Evolutionary conservation across 331 rosid genomes (phyloP).

Genomic region (Quercus phellos): DNA sequence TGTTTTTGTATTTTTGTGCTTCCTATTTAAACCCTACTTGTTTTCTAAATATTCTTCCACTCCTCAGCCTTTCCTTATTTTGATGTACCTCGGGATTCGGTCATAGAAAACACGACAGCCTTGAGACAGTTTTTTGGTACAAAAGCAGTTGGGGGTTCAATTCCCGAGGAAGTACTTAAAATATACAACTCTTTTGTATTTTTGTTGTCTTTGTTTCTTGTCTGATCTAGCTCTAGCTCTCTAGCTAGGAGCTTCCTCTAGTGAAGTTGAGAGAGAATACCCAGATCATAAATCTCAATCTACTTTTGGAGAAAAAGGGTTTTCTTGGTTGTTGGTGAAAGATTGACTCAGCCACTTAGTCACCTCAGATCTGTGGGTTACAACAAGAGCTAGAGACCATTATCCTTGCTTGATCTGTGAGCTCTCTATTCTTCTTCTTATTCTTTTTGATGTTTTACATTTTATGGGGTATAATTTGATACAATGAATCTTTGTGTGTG

Average conservation of each 20-base stretch:
- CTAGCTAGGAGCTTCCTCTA: constrained; percentile 6
- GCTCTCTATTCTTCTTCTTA: constrained; percentile 8
- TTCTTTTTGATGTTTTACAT: not conserved
- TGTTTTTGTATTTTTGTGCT: not conserved
- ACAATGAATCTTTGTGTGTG: not conserved
- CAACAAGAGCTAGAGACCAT: not conserved
- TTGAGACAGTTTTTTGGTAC: constrained; percentile 7
- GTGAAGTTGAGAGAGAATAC: constrained; percentile 13
- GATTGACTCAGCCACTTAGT: constrained; percentile 11
- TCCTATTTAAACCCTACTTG: constrained; percentile 33
- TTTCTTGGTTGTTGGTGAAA: constrained; percentile 15
- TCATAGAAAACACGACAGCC: constrained; percentile 33
- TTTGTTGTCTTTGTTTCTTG: constrained; percentile 24
- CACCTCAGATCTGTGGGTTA: constrained; percentile 21
- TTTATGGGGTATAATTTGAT: not conserved
- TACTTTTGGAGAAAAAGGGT: not conserved
- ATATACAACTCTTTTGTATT: constrained; percentile 2
- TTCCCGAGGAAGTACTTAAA: constrained; percentile 36
- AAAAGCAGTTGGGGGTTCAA: constrained; percentile 29
- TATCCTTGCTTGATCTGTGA: constrained; percentile 31
- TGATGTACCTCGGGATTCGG: constrained; percentile 38
- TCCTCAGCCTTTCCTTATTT: constrained; percentile 13
- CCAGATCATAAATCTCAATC: constrained; percentile 8
- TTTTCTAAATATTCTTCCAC: constrained; percentile 19
- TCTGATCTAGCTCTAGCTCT: constrained; percentile 23